phyloP scores from a whole-genome alignment of 257 asterid species.

The Penstemon barbatus region DNA sequence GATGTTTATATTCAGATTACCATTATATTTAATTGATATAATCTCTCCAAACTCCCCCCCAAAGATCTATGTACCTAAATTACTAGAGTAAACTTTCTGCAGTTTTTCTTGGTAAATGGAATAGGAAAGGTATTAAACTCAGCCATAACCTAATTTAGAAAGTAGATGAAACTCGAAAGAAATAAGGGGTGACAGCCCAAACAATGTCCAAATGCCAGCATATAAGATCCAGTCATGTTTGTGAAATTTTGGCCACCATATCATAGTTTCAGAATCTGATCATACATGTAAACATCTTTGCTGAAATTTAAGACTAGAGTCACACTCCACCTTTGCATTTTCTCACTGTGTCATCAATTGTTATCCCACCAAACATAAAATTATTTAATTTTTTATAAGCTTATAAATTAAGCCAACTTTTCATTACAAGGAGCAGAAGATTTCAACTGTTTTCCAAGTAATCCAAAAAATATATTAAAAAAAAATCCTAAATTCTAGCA shows the following conservation, averaged over 20 bases:
- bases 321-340: slow-evolving; percentile 2
- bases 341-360: not conserved
- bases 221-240: not conserved
- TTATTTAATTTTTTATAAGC: not conserved
- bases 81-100: too few species aligned
- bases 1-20: too few species aligned
- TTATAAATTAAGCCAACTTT: not conserved
- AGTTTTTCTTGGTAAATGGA: too few species aligned
- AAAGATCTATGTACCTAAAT: too few species aligned
- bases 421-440: not conserved
- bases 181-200: not conserved
- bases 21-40: too few species aligned
- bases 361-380: not conserved
- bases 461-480: not conserved
- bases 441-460: not conserved
- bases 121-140: not conserved
- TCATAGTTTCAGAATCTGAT: slow-evolving; percentile 1
- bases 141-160: not conserved
- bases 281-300: not conserved
- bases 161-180: not conserved
- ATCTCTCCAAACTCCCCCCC: too few species aligned
- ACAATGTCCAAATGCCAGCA: slow-evolving; percentile 2
- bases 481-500: too few species aligned
- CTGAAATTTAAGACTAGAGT: slow-evolving; percentile 1
- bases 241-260: slow-evolving; percentile 9